These are phyloP conservation scores for Leccinum broughii DNA, from an alignment of 768 basidiomycete genomes.

Conservation along the genomic window DNA sequence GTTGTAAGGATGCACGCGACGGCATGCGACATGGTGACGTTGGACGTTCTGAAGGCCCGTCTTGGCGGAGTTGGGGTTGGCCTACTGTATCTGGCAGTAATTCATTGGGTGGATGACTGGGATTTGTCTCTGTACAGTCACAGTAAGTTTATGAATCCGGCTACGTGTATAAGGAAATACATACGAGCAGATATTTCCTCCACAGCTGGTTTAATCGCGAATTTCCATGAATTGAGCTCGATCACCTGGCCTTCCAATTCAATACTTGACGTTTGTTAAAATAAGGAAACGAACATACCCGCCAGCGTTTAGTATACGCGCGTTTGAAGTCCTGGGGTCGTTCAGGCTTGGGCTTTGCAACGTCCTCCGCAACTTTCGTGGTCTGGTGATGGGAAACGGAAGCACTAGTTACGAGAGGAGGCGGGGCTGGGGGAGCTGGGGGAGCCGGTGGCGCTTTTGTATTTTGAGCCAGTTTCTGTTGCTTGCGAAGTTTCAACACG, in stretches of 20 bases:
- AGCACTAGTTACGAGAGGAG: constrained; percentile 1
- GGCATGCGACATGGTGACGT: constrained; percentile 8
- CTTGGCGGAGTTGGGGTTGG: background rate
- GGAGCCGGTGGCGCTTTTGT: constrained; percentile 3
- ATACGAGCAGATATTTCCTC: constrained; percentile 13
- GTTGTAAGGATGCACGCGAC: constrained; percentile 6
- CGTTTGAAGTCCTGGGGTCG: constrained; percentile 14
- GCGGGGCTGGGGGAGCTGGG: constrained; percentile 7
- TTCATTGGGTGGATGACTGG: background rate
- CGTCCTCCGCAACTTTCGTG: constrained; percentile 1
- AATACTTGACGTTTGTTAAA: background rate
- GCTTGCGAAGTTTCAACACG: constrained; percentile 47
- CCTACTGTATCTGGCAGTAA: background rate
- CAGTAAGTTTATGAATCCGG: background rate
- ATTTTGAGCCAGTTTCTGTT: constrained; percentile 22
- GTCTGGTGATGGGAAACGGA: constrained; percentile 3
- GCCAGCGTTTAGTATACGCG: constrained; percentile 28
- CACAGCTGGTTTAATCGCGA: constrained; percentile 9
- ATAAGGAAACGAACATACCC: constrained; percentile 13
- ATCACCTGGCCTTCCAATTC: constrained; percentile 13
- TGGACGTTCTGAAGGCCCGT: background rate
- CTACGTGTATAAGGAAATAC: constrained; percentile 1
- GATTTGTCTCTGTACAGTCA: constrained; percentile 8
- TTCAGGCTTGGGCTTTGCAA: constrained; percentile 7
- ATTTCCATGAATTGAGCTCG: constrained; percentile 16